Base-by-base conservation (phyloP, 352 stramenopile species). In the Halophytophthora batemanensis region DNA sequence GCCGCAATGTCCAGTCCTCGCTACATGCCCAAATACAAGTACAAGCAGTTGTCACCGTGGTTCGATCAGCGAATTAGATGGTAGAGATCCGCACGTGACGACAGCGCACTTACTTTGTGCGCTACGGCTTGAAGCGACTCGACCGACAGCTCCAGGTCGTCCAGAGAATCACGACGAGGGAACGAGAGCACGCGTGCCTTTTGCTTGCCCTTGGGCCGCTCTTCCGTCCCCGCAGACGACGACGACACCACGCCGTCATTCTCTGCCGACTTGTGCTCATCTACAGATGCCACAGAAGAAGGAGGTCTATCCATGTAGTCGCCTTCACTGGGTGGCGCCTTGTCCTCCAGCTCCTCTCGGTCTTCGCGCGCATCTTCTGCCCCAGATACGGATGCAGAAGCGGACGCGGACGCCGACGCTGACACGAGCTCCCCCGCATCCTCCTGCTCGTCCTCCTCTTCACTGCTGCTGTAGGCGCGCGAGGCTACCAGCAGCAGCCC, bases 1-100 rank as follows among this genome's bases (percentile, higher is more conserved):
- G 31, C 23, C 0, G 53, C 29, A 2, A 50, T 56, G 21, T 87
- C 76, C 2, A 90, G 43, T 3, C 55, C 67, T 28, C 61, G 53
- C 53, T 85, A 34, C 45, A 51, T 15, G 17, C 21, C 15, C 50
- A 4, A n/a, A 25, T 10, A 23, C n/a, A 31, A 4, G 25, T 8
- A 31, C 4, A 4, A 31, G 25, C 19, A 54, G 3, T 18, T n/a
- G 14, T 51, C 35, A 51, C n/a, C n/a, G n/a, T n/a, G n/a, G n/a
- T n/a, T n/a, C n/a, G n/a, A n/a, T n/a, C n/a, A n/a, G n/a, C n/a
- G n/a, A n/a, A n/a, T n/a, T 23, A 6, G 33, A 47, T 18, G 37
- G 43, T 7, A 17, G 11, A 14, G 25, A 19, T 34, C 1, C 13
- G 25, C 5, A 50, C 1, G 29, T 33, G 6, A 22, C 13, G 15